Conservation (phyloP, 129 eudicot genomes). For the Artemisia argyi region DNA sequence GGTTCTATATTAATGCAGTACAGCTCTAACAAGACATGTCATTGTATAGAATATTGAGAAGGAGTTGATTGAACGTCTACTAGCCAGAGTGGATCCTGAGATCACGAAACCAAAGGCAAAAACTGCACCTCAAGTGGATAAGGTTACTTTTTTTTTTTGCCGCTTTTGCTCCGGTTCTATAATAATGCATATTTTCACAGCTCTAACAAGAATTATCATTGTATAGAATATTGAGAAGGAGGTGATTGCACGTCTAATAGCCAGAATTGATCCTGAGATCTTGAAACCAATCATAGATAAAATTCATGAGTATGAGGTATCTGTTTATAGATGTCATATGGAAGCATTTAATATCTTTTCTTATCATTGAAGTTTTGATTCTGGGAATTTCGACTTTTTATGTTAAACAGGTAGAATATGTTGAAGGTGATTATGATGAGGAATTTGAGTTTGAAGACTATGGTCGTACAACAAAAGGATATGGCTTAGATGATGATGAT, state of each 20-base stretch:
- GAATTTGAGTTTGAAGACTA: slow-evolving; percentile 73
- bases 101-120: background rate
- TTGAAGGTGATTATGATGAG: slow-evolving; percentile 62
- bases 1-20: background rate
- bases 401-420: slow-evolving; percentile 55
- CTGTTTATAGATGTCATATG: background rate
- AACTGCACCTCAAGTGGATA: slow-evolving; percentile 35
- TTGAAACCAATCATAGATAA: slow-evolving; percentile 36
- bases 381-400: background rate
- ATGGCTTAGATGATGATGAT: slow-evolving; percentile 35
- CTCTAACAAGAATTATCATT: slow-evolving; percentile 9
- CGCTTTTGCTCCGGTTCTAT: background rate
- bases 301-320: slow-evolving; percentile 33
- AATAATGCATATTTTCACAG: background rate
- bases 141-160: slow-evolving; percentile 40
- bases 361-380: background rate
- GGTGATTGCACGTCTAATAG: slow-evolving; percentile 63
- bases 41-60: slow-evolving; percentile 74
- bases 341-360: background rate
- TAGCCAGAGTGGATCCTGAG: slow-evolving; percentile 50
- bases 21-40: slow-evolving; percentile 12
- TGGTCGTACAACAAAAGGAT: slow-evolving; percentile 22
- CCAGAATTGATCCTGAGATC: slow-evolving; percentile 64
- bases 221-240: slow-evolving; percentile 87
- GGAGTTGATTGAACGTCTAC: slow-evolving; percentile 73